phyloP scores from a whole-genome alignment of 2,329 filamentous ascomycete genomes.

The Pestalotiopsis sp. region DNA sequence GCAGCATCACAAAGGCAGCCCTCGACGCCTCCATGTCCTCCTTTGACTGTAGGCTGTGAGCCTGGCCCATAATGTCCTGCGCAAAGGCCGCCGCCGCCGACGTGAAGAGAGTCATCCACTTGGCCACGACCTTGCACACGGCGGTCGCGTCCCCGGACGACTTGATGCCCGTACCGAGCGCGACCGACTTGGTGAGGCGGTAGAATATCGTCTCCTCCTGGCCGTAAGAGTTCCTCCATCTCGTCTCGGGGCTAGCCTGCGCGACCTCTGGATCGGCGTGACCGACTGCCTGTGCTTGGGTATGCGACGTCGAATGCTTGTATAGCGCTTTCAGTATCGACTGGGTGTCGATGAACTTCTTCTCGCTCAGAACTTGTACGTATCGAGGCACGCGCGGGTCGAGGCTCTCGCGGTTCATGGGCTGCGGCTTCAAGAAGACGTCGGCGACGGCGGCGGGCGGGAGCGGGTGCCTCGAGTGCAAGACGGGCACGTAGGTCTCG shows the following conservation, averaged over 20 bases:
- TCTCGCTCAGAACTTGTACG: slow-evolving; percentile 55
- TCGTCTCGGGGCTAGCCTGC: slow-evolving; percentile 23
- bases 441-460: slow-evolving; percentile 55
- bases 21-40: slow-evolving; percentile 64
- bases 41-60: slow-evolving; percentile 45
- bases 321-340: slow-evolving; percentile 59
- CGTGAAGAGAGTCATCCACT: slow-evolving; percentile 63
- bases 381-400: slow-evolving; percentile 65
- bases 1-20: slow-evolving; percentile 65
- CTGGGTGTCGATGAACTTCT: slow-evolving; percentile 54
- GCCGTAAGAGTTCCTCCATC: slow-evolving; percentile 61
- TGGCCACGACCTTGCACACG: slow-evolving; percentile 51
- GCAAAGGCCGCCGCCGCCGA: slow-evolving; percentile 51
- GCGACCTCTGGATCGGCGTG: slow-evolving; percentile 20
- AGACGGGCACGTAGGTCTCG: slow-evolving; percentile 49
- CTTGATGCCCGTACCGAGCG: slow-evolving; percentile 51
- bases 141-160: slow-evolving; percentile 50
- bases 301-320: slow-evolving; percentile 58
- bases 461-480: slow-evolving; percentile 55
- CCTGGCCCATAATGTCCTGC: slow-evolving; percentile 48
- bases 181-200: slow-evolving; percentile 86
- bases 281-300: slow-evolving; percentile 27
- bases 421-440: slow-evolving; percentile 58
- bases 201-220: slow-evolving; percentile 92
- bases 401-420: slow-evolving; percentile 49